These are phyloP conservation scores for Aplosporella prunicola DNA, from an alignment of 2,329 filamentous ascomycete genomes.

Conservation along the genomic window DNA sequence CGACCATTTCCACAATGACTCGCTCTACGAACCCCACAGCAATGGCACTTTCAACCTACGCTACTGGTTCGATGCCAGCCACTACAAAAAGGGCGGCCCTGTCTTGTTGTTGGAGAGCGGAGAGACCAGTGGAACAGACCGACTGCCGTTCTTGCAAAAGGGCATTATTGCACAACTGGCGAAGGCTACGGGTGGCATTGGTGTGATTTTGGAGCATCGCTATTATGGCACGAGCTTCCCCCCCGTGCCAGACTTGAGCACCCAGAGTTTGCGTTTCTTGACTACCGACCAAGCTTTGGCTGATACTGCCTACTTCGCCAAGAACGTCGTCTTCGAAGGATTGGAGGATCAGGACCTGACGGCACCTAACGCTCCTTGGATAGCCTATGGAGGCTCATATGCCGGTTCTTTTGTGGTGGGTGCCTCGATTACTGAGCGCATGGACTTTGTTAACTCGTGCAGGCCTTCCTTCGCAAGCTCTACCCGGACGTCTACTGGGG, in stretches of 20 bases:
- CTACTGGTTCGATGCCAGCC: constrained; percentile 73
- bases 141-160: constrained; percentile 64
- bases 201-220: constrained; percentile 74
- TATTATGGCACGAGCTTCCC: constrained; percentile 78
- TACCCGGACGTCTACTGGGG: constrained; percentile 76
- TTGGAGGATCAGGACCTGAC: constrained; percentile 59
- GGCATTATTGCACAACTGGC: constrained; percentile 65
- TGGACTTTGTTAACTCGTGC: too few relatives aligned
- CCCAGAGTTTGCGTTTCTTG: constrained; percentile 67
- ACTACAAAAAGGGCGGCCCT: constrained; percentile 69
- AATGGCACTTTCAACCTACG: constrained; percentile 58
- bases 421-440: too few relatives aligned
- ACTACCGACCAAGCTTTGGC: constrained; percentile 75
- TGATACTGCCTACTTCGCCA: constrained; percentile 72
- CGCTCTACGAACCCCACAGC: constrained; percentile 66
- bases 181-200: constrained; percentile 62
- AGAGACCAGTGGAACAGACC: constrained; percentile 54
- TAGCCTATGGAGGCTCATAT: constrained; percentile 78
- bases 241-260: constrained; percentile 53
- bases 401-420: constrained; percentile 69
- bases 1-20: constrained; percentile 78
- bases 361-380: constrained; percentile 56
- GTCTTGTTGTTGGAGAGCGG: constrained; percentile 69
- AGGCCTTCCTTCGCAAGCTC: constrained; percentile 63
- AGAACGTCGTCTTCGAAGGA: constrained; percentile 61